Evolutionary conservation across 2,329 filamentous ascomycete genomes (phyloP), one percentile per base, ranked within the genome.

Genomic region (Parascedosporium putredinis): DNA sequence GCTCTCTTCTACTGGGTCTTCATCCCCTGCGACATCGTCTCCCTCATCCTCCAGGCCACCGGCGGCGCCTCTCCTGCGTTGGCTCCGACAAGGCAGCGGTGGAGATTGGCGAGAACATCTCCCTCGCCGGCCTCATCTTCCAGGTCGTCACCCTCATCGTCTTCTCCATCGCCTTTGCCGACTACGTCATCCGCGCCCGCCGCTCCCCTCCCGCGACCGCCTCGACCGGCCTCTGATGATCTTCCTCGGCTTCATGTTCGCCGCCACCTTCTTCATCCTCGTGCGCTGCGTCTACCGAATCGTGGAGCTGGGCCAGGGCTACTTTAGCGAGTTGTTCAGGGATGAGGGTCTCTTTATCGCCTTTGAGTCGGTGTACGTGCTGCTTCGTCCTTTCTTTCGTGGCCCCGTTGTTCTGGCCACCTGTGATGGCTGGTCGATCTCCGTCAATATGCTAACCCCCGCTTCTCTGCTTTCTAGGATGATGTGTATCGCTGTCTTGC

Each of bases 281-380:
- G 69, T 76, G 6, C 67, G 79, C 22, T 79, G 73, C 45, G 69
- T 74, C 24, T 83, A 79, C 56, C 72, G 79, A 42, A 75, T 81
- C 25, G 73, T 71, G 0, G 79, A 83, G 64, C 59, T 83, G 51
- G 71, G 69, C 42, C 67, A 75, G 25, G 78, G 79, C 2, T 83
- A 76, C 64, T 58, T 55, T 10, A 75, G 74, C 1, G 58, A 64
- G 22, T 58, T 79, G 55, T 72, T 76, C 50, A 58, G 58, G 25
- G 60, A 72, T 38, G 57, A 73, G 56, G 54, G 56, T 0, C 56
- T 66, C 5, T 73, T 73, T 54, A 69, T 72, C 50, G 63, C 55
- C 1, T 55, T 73, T 6, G 70, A 73, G 59, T 67, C 65, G 10
- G 45, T 47, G 55, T 56, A 51, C 47, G 55, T 49, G 9, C 16